Percentiles rank a stretch among this genome's conserved stretches.
These are phyloP conservation scores for Populus hybrid DNA, from an alignment of 441 rosid species.

Conservation along the genomic window DNA sequence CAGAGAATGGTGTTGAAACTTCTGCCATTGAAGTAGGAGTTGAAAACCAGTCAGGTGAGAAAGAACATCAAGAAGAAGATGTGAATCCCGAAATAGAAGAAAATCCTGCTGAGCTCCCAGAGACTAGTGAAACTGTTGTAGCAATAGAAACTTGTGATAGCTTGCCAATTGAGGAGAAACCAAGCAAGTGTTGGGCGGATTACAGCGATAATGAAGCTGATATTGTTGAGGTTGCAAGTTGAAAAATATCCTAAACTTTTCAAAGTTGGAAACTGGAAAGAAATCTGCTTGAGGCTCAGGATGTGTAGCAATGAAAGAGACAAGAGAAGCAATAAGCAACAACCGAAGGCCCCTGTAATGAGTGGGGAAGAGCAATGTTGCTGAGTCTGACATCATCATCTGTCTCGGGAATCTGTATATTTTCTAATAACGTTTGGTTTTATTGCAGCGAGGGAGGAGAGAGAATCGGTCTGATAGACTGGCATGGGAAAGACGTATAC, in stretches of 20 bases:
- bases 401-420: conserved; percentile 20
- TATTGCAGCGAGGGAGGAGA: conserved; percentile 15
- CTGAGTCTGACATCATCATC: conserved; percentile 9
- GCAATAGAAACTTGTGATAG: conserved; percentile 36
- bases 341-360: neutral
- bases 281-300: conserved; percentile 18
- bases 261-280: conserved; percentile 3
- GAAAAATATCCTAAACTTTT: conserved; percentile 30
- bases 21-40: conserved; percentile 33
- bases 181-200: conserved; percentile 78
- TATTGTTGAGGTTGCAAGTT: conserved; percentile 63
- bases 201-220: conserved; percentile 79
- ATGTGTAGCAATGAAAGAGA: conserved; percentile 10
- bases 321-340: conserved; percentile 10
- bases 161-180: conserved; percentile 39
- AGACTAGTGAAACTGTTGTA: conserved; percentile 23
- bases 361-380: conserved; percentile 10
- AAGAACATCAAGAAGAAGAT: conserved; percentile 23
- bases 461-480: conserved; percentile 9
- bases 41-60: conserved; percentile 37
- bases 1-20: conserved; percentile 34
- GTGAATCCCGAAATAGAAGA: conserved; percentile 34
- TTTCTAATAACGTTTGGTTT: conserved; percentile 24
- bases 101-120: conserved; percentile 25
- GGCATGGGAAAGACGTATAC: conserved; percentile 23